These are phyloP conservation scores for Annulohypoxylon truncatum DNA, from an alignment of 2,329 filamentous ascomycete species.

Conservation along the genomic window DNA sequence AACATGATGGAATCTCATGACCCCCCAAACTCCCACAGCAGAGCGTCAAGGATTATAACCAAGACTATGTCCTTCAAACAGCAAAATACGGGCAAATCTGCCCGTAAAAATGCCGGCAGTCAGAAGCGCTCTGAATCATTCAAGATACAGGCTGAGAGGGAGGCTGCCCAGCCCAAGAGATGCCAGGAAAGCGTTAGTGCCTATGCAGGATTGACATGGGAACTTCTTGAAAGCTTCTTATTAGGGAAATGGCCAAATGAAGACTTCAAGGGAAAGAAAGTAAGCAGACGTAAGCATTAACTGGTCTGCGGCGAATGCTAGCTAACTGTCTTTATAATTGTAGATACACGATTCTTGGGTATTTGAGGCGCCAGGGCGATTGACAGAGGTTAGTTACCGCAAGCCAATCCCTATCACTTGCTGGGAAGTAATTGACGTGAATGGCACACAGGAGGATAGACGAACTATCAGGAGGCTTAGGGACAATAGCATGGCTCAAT, in stretches of 20 bases:
- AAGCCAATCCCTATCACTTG: not conserved
- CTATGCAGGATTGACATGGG: constrained; percentile 5
- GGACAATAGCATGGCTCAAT: not conserved
- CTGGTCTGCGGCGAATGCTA: not conserved
- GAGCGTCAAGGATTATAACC: not conserved
- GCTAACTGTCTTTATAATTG: not conserved
- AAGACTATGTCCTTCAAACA: not conserved
- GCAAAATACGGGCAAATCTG: not conserved
- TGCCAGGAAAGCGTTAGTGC: not conserved
- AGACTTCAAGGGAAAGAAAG: constrained; percentile 1
- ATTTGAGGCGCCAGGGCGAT: not conserved
- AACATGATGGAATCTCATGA: not conserved
- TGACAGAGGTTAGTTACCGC: not conserved
- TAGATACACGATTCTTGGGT: constrained; percentile 9
- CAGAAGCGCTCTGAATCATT: constrained; percentile 1
- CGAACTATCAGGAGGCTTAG: not conserved
- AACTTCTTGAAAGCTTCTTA: not conserved
- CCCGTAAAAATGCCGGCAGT: not conserved
- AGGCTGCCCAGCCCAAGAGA: not conserved
- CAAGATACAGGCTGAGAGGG: not conserved
- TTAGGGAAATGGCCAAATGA: constrained; percentile 6
- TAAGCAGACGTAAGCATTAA: not conserved
- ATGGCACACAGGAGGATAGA: not conserved
- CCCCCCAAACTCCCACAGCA: not conserved
- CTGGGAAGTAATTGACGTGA: not conserved